Evolutionary conservation across 306 rosid species (phyloP).

Genomic region (Cicer yamashitae): DNA sequence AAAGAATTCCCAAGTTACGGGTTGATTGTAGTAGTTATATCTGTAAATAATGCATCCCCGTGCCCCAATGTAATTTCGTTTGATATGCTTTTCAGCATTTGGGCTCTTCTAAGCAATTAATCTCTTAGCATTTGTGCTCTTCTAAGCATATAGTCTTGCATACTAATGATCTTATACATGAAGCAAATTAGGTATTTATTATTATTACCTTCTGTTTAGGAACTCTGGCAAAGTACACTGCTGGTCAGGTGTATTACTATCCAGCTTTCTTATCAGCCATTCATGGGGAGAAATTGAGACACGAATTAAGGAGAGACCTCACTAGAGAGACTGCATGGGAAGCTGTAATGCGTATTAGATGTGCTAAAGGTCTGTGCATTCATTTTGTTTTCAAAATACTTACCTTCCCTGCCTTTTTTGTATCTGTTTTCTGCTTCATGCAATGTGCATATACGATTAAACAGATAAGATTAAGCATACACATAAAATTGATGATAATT

Average conservation of each 20-base stretch:
- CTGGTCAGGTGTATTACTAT: constrained; percentile 90
- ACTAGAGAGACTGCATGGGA: constrained; percentile 99
- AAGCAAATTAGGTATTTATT: constrained; percentile 33
- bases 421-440: constrained; percentile 19
- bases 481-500: constrained; percentile 43
- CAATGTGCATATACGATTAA: not conserved
- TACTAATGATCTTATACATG: constrained; percentile 29
- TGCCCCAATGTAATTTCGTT: constrained; percentile 13
- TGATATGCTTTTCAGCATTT: constrained; percentile 5
- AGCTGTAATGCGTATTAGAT: constrained; percentile 96
- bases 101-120: constrained; percentile 30
- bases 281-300: constrained; percentile 92
- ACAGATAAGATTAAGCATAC: not conserved
- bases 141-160: constrained; percentile 23
- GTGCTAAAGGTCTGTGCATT: constrained; percentile 83
- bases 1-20: constrained; percentile 23
- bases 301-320: constrained; percentile 92
- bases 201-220: constrained; percentile 58
- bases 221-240: constrained; percentile 96
- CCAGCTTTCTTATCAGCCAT: constrained; percentile 79
- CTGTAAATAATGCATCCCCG: not conserved
- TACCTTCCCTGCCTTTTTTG: constrained; percentile 22
- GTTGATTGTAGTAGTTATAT: constrained; percentile 13
- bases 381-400: constrained; percentile 35
- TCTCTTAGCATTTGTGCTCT: constrained; percentile 15